Evolutionary conservation across 2,329 filamentous ascomycete genomes (phyloP), one percentile per base, ranked within the genome.

Genomic region (Fonsecaea multimorphosa): DNA sequence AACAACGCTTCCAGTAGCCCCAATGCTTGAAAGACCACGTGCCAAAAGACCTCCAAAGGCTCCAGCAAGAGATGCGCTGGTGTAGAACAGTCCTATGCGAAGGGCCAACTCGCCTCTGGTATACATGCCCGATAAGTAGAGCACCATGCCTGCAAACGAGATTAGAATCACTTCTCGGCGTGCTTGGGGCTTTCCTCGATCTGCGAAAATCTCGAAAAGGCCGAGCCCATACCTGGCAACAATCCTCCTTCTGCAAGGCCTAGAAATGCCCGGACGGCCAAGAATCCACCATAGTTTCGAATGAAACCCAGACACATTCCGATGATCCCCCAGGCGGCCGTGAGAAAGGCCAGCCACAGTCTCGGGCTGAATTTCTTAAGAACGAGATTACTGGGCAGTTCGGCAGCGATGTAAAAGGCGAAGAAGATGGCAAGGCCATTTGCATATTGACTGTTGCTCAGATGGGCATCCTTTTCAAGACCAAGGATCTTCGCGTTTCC

Each of bases 31-130:
- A 67, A 97, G 96, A 0, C 89, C 93, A 1, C 88, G 89, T 0
- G 93, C 93, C 3, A 97, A 83, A 1, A 97, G 84, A 1, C 93
- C 93, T 36, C 91, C 92, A 73, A 97, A 97, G 0, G 92, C 92
- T 0, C 92, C 92, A 0, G 91, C 89, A 0, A 95, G 78, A 0
- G 92, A 91, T 0, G 92, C 91, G 0, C 91, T 90, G 0, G 90
- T 92, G 80, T 95, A 96, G 81, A 95, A 94, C 63, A 93, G 86
- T 16, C 91, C 90, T 68, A 90, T 87, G 32, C 92, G 86, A 14
- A 92, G 83, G 51, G 91, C 91, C 63, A 95, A 90, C 73, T 96
- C 92, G 16, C 84, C 86, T 40, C 91, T 84, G 74, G 87, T 90
- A 73, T 95, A 96, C 78, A 81, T 83, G 64, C 79, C 74, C 1